Conservation (phyloP, 108 stramenopile genomes). For the Aurantiochytrium sp. region DNA sequence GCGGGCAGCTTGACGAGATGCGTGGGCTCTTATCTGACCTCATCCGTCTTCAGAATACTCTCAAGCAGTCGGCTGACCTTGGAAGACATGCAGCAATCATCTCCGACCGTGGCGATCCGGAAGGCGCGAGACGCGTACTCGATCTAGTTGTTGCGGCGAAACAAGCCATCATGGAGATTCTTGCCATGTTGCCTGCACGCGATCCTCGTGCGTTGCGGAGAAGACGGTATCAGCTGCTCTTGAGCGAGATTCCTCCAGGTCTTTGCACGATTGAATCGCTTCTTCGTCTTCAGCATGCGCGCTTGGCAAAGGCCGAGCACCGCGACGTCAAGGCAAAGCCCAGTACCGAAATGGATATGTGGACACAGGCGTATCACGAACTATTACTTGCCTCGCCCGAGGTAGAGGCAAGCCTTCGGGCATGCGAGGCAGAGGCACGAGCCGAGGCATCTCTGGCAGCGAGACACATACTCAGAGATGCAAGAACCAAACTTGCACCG, state of each 20-base stretch:
- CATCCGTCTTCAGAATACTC: background rate
- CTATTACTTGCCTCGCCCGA: background rate
- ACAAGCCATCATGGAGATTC: background rate
- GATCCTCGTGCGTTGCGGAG: background rate
- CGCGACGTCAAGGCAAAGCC: background rate
- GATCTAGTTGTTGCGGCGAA: background rate
- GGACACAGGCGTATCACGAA: background rate
- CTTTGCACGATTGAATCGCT: background rate
- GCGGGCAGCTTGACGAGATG: background rate
- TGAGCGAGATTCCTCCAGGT: background rate
- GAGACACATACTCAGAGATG: background rate
- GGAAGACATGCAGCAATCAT: background rate
- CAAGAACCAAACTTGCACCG: background rate
- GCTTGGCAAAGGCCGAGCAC: background rate
- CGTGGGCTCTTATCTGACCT: background rate
- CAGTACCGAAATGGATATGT: background rate
- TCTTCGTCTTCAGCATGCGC: background rate
- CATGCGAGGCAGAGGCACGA: background rate
- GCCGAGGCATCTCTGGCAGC: background rate
- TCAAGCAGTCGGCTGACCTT: background rate
- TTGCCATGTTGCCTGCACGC: background rate
- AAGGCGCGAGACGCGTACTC: background rate
- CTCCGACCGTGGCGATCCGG: background rate
- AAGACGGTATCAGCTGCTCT: background rate
- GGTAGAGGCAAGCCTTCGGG: background rate